Evolutionary conservation across 2,329 filamentous ascomycete genomes (phyloP).

Genomic region (Pseudopithomyces maydicus): DNA sequence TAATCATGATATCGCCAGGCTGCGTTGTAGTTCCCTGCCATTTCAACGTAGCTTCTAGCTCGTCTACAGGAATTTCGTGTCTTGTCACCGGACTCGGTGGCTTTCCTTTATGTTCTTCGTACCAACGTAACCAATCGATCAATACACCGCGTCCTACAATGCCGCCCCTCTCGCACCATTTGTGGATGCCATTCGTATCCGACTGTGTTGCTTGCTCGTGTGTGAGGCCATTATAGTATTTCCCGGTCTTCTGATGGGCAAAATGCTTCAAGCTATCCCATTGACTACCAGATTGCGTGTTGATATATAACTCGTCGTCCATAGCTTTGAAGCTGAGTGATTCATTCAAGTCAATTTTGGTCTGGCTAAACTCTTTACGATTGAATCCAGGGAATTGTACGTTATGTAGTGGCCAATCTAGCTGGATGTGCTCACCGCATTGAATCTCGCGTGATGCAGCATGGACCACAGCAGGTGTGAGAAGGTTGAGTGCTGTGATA

Average conservation of each 20-base stretch:
- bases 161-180: constrained; percentile 43
- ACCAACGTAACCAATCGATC: constrained; percentile 40
- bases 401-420: constrained; percentile 63
- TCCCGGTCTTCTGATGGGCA: constrained; percentile 34
- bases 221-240: constrained; percentile 38
- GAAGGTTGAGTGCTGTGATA: constrained; percentile 36
- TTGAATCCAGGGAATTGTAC: constrained; percentile 61
- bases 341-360: constrained; percentile 53
- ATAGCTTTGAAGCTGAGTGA: constrained; percentile 28
- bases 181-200: constrained; percentile 40
- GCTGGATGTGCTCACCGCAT: constrained; percentile 56
- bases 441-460: constrained; percentile 58
- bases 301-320: constrained; percentile 40
- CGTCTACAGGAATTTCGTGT: constrained; percentile 37
- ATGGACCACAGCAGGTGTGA: constrained; percentile 59
- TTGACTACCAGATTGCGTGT: constrained; percentile 40
- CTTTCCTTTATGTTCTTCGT: constrained; percentile 34
- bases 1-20: constrained; percentile 43
- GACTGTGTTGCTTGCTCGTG: constrained; percentile 29
- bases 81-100: constrained; percentile 31
- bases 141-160: constrained; percentile 42
- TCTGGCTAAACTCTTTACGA: constrained; percentile 57
- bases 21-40: constrained; percentile 34
- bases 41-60: constrained; percentile 34
- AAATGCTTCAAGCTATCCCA: constrained; percentile 46